These are phyloP conservation scores for Baeospora myosura DNA, from an alignment of 1,284 basidiomycete genomes.

Conservation along the genomic window DNA sequence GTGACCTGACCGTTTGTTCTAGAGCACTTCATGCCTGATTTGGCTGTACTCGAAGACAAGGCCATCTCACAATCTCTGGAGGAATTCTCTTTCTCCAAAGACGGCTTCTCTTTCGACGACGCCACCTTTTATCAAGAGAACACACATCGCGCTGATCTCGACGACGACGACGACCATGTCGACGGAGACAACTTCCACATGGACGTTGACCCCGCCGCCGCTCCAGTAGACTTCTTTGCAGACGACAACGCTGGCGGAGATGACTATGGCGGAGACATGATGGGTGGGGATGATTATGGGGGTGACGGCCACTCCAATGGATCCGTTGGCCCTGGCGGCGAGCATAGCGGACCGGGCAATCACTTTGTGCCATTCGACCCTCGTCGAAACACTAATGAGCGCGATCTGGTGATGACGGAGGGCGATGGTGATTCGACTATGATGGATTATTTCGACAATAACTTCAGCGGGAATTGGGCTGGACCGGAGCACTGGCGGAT, in stretches of 20 bases:
- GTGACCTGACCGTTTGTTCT: conserved; percentile 2
- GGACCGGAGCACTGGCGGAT: conserved; percentile 99
- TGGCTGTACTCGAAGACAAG: conserved; percentile 55
- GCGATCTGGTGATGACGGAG: conserved; percentile 77
- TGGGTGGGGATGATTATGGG: conserved; percentile 40
- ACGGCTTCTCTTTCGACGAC: conserved; percentile 57
- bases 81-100: conserved; percentile 72
- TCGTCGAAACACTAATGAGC: conserved; percentile 58
- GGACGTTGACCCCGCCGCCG: conserved; percentile 38
- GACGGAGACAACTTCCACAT: conserved; percentile 25
- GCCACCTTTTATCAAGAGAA: conserved; percentile 48
- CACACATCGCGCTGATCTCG: conserved; percentile 31
- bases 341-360: conserved; percentile 36
- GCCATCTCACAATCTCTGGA: conserved; percentile 76
- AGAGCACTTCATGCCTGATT: conserved; percentile 64
- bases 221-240: conserved; percentile 65
- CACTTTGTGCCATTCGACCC: conserved; percentile 76
- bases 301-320: conserved; percentile 36
- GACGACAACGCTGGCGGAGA: conserved; percentile 64
- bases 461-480: conserved; percentile 92
- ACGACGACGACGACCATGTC: conserved; percentile 31
- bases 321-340: conserved; percentile 35
- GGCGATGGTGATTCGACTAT: conserved; percentile 59
- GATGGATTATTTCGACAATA: conserved; percentile 93
- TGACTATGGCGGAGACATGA: conserved; percentile 40